Evolutionary conservation across 208 protist species (phyloP).

Genomic region (Crithidia acanthocephali): DNA sequence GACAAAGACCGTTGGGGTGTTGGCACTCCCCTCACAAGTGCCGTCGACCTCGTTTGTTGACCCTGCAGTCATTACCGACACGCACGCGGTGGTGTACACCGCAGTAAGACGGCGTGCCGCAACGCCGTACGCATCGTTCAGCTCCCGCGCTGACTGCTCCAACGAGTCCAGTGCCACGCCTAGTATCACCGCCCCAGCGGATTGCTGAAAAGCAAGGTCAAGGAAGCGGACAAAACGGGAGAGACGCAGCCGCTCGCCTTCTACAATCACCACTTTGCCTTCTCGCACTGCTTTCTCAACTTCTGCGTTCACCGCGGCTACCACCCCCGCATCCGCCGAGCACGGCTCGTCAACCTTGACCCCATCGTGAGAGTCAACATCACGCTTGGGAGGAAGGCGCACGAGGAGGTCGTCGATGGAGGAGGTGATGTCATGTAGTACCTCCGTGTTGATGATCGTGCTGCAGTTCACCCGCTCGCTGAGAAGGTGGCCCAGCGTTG

Average conservation of each 20-base stretch:
- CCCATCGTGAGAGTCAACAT: too few relatives aligned
- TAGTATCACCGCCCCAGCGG: conserved; percentile 14
- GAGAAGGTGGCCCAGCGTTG: conserved; percentile 47
- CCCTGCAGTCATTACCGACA: conserved; percentile 17
- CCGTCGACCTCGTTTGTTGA: neutral
- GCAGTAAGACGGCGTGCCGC: neutral
- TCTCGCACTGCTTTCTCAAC: conserved; percentile 46
- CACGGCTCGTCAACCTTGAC: too few relatives aligned
- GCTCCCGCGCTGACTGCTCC: neutral
- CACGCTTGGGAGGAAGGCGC: neutral
- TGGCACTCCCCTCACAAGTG: neutral
- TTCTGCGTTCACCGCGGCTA: conserved; percentile 35
- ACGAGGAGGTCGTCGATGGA: conserved; percentile 23
- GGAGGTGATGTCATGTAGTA: conserved; percentile 44
- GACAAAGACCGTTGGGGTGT: conserved; percentile 11
- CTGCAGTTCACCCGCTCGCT: conserved; percentile 52
- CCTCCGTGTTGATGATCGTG: conserved; percentile 55
- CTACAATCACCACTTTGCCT: conserved; percentile 58
- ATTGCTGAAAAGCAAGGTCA: conserved; percentile 17
- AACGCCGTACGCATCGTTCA: conserved; percentile 2
- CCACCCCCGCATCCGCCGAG: neutral
- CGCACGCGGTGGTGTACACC: conserved; percentile 10
- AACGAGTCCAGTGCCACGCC: conserved; percentile 18
- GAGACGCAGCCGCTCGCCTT: conserved; percentile 51
- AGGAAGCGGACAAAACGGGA: conserved; percentile 36